Percentiles rank a stretch among this genome's conserved stretches.
These are phyloP conservation scores for Neonectria neomacrospora DNA, from an alignment of 2,329 filamentous ascomycete genomes.

Conservation along the genomic window DNA sequence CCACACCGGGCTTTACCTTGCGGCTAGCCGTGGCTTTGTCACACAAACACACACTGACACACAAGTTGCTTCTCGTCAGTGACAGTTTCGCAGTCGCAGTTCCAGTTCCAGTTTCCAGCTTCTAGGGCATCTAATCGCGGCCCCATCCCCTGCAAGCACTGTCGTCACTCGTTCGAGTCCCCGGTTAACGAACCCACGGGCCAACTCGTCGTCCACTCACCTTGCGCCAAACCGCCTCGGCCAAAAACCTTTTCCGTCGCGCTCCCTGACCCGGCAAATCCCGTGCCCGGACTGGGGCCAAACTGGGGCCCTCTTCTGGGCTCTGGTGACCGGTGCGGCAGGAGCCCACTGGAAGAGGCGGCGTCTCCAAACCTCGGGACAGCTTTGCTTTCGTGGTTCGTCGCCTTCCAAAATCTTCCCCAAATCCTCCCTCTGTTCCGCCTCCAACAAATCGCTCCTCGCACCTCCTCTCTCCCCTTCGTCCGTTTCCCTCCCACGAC, in stretches of 20 bases:
- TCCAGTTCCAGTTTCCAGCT: constrained; percentile 12
- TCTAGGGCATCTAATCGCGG: neutral
- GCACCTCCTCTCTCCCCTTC: constrained; percentile 25
- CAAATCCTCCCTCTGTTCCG: constrained; percentile 33
- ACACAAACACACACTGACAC: neutral
- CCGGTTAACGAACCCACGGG: constrained; percentile 16
- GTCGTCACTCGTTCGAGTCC: constrained; percentile 32
- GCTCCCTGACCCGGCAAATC: constrained; percentile 42
- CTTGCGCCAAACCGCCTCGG: constrained; percentile 28
- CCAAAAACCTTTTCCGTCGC: constrained; percentile 37
- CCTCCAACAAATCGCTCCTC: constrained; percentile 21
- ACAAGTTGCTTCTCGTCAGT: neutral
- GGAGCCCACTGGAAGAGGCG: constrained; percentile 4
- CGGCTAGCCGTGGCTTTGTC: constrained; percentile 24
- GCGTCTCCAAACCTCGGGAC: constrained; percentile 26
- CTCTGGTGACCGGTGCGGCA: constrained; percentile 7
- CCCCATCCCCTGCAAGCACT: constrained; percentile 21
- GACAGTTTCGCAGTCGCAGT: neutral
- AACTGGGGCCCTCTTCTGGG: constrained; percentile 26
- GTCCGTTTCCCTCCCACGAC: constrained; percentile 24
- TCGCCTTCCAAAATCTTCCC: constrained; percentile 27
- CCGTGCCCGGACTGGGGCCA: constrained; percentile 35
- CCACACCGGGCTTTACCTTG: constrained; percentile 16
- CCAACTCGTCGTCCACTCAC: constrained; percentile 12
- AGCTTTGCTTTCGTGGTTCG: constrained; percentile 26